Conservation (phyloP, 176 grass and related monocot genomes). For the bread wheat (Triticum aestivum) region IWGSC_CS_RefSeq_v2.1 NC_057814.1:106468561-106469060, state of each 20-base stretch:
- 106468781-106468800: slow-evolving; percentile 45
- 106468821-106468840: slow-evolving; percentile 16
- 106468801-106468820: background rate
- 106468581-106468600: slow-evolving; percentile 69
- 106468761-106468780: slow-evolving; percentile 73
- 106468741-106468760: slow-evolving; percentile 55
- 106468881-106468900: slow-evolving; percentile 71
- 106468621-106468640: slow-evolving; percentile 45
- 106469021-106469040: slow-evolving; percentile 42
- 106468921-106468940: slow-evolving; percentile 58
- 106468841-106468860: slow-evolving; percentile 15
- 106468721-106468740: slow-evolving; percentile 82
- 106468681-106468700: slow-evolving; percentile 52
- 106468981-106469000: slow-evolving; percentile 33
- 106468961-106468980: slow-evolving; percentile 27
- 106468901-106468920: slow-evolving; percentile 61
- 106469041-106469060: slow-evolving; percentile 67
- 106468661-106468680: slow-evolving; percentile 38
- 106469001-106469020: slow-evolving; percentile 32
- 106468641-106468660: slow-evolving; percentile 47
- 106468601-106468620: slow-evolving; percentile 45
- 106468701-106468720: slow-evolving; percentile 56
- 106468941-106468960: slow-evolving; percentile 63
- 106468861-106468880: slow-evolving; percentile 52
- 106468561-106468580: slow-evolving; percentile 69